A percentile compares a stretch with the other conserved stretches of the same genome.
Conservation (phyloP, 495 filamentous ascomycete genomes). For the Rusavskia elegans region DNA sequence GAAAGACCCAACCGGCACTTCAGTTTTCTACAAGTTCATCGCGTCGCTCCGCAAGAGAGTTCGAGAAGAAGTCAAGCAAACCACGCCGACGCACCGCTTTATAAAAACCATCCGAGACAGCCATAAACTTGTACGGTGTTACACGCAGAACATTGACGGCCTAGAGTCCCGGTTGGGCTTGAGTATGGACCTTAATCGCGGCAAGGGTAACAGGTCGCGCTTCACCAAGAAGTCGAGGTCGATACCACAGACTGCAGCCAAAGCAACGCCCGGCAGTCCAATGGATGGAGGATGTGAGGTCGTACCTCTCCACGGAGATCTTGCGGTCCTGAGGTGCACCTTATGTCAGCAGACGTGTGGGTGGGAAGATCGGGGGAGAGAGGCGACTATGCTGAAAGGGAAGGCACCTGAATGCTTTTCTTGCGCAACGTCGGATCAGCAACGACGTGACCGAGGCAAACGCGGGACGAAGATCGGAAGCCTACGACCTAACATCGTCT, state of each 20-base stretch:
- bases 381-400: constrained; percentile 28
- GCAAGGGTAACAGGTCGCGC: constrained; percentile 35
- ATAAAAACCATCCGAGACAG: constrained; percentile 44
- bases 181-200: constrained; percentile 27
- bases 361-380: constrained; percentile 37
- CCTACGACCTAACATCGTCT: constrained; percentile 49
- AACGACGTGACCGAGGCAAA: constrained; percentile 43
- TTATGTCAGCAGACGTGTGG: constrained; percentile 39
- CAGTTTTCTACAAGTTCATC: constrained; percentile 52
- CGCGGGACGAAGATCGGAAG: constrained; percentile 45
- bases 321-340: constrained; percentile 43
- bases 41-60: constrained; percentile 43
- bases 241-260: constrained; percentile 2
- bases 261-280: constrained; percentile 9
- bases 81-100: constrained; percentile 45
- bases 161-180: constrained; percentile 51
- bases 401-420: constrained; percentile 46
- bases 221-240: constrained; percentile 15
- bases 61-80: constrained; percentile 28
- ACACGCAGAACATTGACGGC: constrained; percentile 60
- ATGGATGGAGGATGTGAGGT: constrained; percentile 35
- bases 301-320: constrained; percentile 50
- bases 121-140: constrained; percentile 46
- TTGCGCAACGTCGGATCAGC: constrained; percentile 38
- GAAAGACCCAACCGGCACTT: constrained; percentile 43